A percentile compares a stretch with the other conserved stretches of the same genome.
Conservation (phyloP, 306 rosid genomes). For the Fagus crenata region DNA sequence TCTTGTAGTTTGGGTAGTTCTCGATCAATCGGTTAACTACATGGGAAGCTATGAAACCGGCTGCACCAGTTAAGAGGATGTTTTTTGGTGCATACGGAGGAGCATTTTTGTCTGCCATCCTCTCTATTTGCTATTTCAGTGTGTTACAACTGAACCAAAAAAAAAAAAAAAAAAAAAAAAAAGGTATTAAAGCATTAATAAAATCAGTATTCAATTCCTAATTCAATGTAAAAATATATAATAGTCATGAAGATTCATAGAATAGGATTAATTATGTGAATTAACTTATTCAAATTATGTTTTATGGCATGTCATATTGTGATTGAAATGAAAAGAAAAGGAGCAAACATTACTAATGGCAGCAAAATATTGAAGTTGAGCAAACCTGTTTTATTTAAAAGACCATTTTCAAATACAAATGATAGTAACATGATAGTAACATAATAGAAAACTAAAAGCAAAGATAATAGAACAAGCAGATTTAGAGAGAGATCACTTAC, state of each 20-base stretch:
- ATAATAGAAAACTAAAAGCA: too few species aligned
- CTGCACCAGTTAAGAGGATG: conserved; percentile 90
- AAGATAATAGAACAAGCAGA: too few species aligned
- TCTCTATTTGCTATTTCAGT: conserved; percentile 19
- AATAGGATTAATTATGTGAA: too few species aligned
- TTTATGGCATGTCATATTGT: too few species aligned
- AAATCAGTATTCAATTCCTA: neutral
- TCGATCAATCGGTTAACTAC: conserved; percentile 82
- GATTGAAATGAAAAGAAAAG: too few species aligned
- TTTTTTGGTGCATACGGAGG: conserved; percentile 74
- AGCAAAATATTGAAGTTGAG: too few species aligned
- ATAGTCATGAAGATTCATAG: neutral
- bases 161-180: conserved; percentile 3
- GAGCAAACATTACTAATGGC: too few species aligned
- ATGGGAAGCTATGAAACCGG: conserved; percentile 94
- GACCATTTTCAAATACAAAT: too few species aligned
- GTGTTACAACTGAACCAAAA: conserved; percentile 18
- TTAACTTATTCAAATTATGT: too few species aligned
- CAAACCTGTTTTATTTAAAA: too few species aligned
- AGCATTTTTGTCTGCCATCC: conserved; percentile 32
- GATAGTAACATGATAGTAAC: too few species aligned
- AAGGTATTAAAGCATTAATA: conserved; percentile 7
- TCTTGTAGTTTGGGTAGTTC: conserved; percentile 69
- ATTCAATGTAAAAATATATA: neutral
- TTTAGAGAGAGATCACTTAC: too few species aligned